Conservation (phyloP, 306 rosid genomes). For the Glycine tomentella region DNA sequence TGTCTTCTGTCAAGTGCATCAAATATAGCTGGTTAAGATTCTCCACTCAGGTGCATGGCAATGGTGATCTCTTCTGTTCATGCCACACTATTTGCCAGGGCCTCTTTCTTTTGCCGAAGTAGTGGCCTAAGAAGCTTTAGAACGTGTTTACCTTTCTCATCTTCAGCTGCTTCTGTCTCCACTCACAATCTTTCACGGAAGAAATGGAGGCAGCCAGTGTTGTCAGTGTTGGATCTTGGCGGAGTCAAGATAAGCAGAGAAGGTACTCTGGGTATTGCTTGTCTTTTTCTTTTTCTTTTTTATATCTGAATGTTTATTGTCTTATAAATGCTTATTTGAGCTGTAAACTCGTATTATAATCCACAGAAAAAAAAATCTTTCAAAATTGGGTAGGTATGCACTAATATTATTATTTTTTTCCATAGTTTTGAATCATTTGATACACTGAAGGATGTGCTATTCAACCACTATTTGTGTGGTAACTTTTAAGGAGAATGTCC, state of each 20-base stretch:
- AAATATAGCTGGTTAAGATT: slow-evolving; percentile 4
- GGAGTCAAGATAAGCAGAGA: slow-evolving; percentile 77
- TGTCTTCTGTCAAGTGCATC: slow-evolving; percentile 11
- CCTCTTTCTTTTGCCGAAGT: slow-evolving; percentile 51
- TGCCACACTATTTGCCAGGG: slow-evolving; percentile 53
- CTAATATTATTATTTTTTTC: not conserved
- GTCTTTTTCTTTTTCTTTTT: too few relatives aligned
- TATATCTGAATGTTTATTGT: not conserved
- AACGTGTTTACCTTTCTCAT: slow-evolving; percentile 60
- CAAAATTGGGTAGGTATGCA: slow-evolving; percentile 2
- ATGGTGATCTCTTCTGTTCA: slow-evolving; percentile 59
- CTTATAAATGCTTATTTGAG: too few relatives aligned
- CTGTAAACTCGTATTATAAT: too few relatives aligned
- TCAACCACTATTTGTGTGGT: not conserved
- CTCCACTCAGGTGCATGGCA: slow-evolving; percentile 38
- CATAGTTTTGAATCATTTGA: slow-evolving; percentile 19
- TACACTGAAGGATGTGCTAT: not conserved
- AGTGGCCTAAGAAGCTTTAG: slow-evolving; percentile 55
- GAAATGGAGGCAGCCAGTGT: slow-evolving; percentile 78
- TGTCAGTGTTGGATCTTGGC: slow-evolving; percentile 69
- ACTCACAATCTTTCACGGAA: slow-evolving; percentile 52
- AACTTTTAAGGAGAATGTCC: slow-evolving; percentile 10
- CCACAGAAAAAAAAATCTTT: not conserved
- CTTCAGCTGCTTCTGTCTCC: slow-evolving; percentile 57
- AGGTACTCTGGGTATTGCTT: slow-evolving; percentile 54